These are phyloP conservation scores for Melampsora larici-populina DNA, from an alignment of 1,284 basidiomycete species.

Conservation along the genomic window DNA sequence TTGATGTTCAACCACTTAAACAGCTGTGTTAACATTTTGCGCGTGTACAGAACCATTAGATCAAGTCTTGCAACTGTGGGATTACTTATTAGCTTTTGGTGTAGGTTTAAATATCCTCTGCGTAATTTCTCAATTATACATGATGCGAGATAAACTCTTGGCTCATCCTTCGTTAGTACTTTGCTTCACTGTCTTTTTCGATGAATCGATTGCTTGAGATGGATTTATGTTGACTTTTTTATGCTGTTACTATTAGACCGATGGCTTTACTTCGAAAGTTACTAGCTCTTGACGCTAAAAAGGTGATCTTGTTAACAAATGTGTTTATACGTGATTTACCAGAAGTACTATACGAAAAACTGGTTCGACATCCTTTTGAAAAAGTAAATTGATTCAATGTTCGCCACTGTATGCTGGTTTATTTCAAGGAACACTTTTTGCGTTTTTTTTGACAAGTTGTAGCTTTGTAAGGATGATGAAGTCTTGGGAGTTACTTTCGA, in stretches of 20 bases:
- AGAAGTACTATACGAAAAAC: slow-evolving; percentile 54
- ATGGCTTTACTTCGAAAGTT: slow-evolving; percentile 94
- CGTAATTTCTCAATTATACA: slow-evolving; percentile 85
- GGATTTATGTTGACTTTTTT: too few species aligned
- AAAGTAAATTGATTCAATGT: not conserved
- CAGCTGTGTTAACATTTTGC: slow-evolving; percentile 88
- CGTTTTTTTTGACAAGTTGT: too few species aligned
- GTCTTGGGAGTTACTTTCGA: too few species aligned
- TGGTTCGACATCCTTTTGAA: slow-evolving; percentile 39
- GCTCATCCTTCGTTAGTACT: slow-evolving; percentile 67
- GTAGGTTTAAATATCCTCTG: slow-evolving; percentile 93
- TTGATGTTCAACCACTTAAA: not conserved
- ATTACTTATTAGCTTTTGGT: slow-evolving; percentile 92
- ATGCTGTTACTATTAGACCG: too few species aligned
- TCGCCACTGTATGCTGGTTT: too few species aligned
- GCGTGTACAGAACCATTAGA: slow-evolving; percentile 93
- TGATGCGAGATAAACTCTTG: slow-evolving; percentile 87
- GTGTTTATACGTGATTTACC: slow-evolving; percentile 87
- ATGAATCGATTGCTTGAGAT: too few species aligned
- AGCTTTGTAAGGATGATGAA: too few species aligned
- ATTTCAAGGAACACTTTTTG: too few species aligned
- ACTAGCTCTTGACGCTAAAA: slow-evolving; percentile 78
- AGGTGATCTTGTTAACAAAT: slow-evolving; percentile 85
- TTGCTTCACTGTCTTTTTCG: slow-evolving; percentile 6
- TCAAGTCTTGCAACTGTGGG: slow-evolving; percentile 91